phyloP scores from a whole-genome alignment of 495 filamentous ascomycete species.

The Penicillium taxi region DNA sequence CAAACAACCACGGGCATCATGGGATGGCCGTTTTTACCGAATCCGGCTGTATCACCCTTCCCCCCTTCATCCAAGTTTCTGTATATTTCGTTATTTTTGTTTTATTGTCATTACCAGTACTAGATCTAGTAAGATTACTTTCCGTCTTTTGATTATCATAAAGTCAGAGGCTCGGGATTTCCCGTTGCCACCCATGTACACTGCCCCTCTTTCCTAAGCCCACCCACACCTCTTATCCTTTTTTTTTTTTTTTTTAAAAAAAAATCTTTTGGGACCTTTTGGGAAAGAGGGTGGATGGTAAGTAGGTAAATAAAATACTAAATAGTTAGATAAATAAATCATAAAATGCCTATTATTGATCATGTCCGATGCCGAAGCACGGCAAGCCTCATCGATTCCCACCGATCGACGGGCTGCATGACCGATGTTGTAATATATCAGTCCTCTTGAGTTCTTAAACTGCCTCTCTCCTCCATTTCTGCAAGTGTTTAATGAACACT shows the following conservation, averaged over 20 bases:
- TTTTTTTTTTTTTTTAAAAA: no score
- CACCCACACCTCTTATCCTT: no score
- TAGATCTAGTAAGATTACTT: no score
- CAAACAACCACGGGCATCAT: constrained; percentile 28
- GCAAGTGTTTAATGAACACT: constrained; percentile 26
- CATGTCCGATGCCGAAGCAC: constrained; percentile 16
- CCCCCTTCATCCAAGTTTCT: constrained; percentile 18
- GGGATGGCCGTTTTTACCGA: constrained; percentile 18
- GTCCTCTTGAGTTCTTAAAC: constrained; percentile 41
- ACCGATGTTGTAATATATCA: constrained; percentile 44
- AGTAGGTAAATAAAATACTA: constrained; percentile 5
- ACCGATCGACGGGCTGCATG: constrained; percentile 44
- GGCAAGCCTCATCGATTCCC: constrained; percentile 27
- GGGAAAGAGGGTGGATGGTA: constrained; percentile 4
- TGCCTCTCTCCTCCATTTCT: constrained; percentile 24
- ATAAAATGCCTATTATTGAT: no score
- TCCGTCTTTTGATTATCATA: no score
- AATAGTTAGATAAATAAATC: no score
- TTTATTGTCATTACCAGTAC: no score
- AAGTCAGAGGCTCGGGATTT: no score
- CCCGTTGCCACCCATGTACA: constrained; percentile 16
- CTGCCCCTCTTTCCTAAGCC: constrained; percentile 2
- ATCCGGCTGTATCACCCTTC: constrained; percentile 29
- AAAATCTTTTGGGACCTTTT: no score
- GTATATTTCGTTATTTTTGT: constrained; percentile 13